These are phyloP conservation scores for Dentipellis sp. DNA, from an alignment of 768 basidiomycete genomes.

Conservation along the genomic window DNA sequence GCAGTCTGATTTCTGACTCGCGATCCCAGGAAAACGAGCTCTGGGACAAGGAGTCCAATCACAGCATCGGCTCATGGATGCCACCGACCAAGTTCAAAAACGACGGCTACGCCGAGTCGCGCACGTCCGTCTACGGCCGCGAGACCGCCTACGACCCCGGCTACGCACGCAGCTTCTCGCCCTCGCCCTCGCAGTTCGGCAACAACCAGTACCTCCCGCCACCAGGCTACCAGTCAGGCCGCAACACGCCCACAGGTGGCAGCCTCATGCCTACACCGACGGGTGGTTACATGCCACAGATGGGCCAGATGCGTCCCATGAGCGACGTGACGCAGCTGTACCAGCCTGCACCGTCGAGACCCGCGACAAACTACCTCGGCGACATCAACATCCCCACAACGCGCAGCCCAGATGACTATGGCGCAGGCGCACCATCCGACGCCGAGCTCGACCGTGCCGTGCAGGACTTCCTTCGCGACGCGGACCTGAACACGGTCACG, in stretches of 20 bases:
- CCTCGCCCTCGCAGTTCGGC: constrained; percentile 69
- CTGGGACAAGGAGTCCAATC: constrained; percentile 96
- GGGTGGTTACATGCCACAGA: constrained; percentile 14
- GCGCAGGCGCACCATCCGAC: constrained; percentile 47
- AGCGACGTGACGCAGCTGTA: constrained; percentile 28
- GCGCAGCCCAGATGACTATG: constrained; percentile 41
- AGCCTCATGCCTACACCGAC: constrained; percentile 1
- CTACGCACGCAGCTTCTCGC: constrained; percentile 30
- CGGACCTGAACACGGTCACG: constrained; percentile 85
- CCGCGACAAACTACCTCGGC: constrained; percentile 60
- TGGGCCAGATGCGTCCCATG: constrained; percentile 4
- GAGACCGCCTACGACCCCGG: constrained; percentile 79
- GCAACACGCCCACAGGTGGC: constrained; percentile 52
- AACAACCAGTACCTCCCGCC: constrained; percentile 40
- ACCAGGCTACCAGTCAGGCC: constrained; percentile 69
- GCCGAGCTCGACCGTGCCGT: constrained; percentile 68
- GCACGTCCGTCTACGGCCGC: constrained; percentile 77
- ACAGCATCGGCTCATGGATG: constrained; percentile 90
- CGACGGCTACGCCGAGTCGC: constrained; percentile 71
- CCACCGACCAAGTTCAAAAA: constrained; percentile 65
- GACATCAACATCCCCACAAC: constrained; percentile 55
- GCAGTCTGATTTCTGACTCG: constrained; percentile 1
- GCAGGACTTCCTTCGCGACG: constrained; percentile 59
- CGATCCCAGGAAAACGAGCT: constrained; percentile 75
- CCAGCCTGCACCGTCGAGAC: constrained; percentile 60